phyloP scores from a whole-genome alignment of 2,329 filamentous ascomycete genomes.

The Penicillium fuscoglaucum region DNA sequence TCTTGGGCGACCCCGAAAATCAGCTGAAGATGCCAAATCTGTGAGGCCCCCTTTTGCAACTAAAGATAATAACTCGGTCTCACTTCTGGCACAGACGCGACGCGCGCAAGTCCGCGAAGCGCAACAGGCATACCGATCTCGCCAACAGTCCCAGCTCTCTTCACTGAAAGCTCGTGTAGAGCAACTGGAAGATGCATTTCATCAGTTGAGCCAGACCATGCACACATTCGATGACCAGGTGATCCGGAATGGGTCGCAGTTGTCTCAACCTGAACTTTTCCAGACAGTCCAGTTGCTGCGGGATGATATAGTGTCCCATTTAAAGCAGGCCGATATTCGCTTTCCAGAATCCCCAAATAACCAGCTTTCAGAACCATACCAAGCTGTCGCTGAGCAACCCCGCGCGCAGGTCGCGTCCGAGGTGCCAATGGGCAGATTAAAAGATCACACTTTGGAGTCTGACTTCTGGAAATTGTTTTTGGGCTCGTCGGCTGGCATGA shows the following conservation, averaged over 20 bases:
- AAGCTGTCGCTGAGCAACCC: neutral
- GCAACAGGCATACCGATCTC: constrained; percentile 17
- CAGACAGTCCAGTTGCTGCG: constrained; percentile 7
- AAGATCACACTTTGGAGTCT: neutral
- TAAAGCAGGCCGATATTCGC: neutral
- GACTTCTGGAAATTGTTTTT: constrained; percentile 5
- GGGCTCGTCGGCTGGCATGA: neutral
- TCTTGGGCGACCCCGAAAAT: constrained; percentile 2
- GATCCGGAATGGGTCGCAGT: neutral
- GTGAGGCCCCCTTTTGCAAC: neutral
- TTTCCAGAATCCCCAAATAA: neutral
- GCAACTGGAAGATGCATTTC: constrained; percentile 12
- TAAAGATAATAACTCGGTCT: neutral
- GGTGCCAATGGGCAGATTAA: neutral
- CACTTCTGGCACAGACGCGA: constrained; percentile 1
- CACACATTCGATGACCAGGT: constrained; percentile 8
- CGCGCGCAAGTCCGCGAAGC: constrained; percentile 17
- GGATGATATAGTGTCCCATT: constrained; percentile 9
- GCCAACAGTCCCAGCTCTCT: constrained; percentile 14
- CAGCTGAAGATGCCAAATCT: constrained; percentile 1
- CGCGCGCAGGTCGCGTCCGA: neutral
- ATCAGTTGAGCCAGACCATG: constrained; percentile 6
- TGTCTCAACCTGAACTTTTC: constrained; percentile 7
- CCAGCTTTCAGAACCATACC: neutral
- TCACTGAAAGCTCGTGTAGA: constrained; percentile 13